Conservation (phyloP, 768 basidiomycete species). For the Russula virescens region DNA sequence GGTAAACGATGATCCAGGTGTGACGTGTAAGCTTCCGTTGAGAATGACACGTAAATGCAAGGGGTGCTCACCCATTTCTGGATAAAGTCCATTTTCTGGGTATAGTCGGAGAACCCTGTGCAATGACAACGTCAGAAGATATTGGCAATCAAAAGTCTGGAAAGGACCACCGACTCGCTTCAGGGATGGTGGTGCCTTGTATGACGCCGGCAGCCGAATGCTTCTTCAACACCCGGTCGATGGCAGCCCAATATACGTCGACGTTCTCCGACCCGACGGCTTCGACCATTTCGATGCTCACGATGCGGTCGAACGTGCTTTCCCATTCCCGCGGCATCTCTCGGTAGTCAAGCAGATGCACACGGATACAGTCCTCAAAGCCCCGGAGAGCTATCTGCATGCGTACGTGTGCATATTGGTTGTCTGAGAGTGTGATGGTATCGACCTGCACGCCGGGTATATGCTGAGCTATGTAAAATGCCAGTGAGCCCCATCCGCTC, state of each 20-base stretch:
- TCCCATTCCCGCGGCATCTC: conserved; percentile 37
- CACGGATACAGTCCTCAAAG: conserved; percentile 34
- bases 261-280: conserved; percentile 39
- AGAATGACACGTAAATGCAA: too few relatives aligned
- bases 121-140: neutral
- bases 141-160: neutral
- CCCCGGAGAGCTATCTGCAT: conserved; percentile 38
- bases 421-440: conserved; percentile 43
- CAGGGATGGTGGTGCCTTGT: conserved; percentile 18
- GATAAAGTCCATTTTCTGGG: conserved; percentile 11
- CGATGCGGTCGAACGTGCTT: conserved; percentile 61
- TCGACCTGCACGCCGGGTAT: conserved; percentile 34
- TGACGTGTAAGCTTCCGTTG: too few relatives aligned
- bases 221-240: conserved; percentile 37
- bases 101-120: conserved; percentile 34
- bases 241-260: conserved; percentile 34
- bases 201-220: conserved; percentile 35
- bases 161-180: conserved; percentile 6
- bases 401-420: conserved; percentile 41
- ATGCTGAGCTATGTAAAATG: conserved; percentile 30
- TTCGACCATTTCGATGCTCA: conserved; percentile 81
- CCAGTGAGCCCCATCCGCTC: conserved; percentile 44
- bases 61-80: conserved; percentile 9
- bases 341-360: conserved; percentile 47
- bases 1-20: too few relatives aligned